These are phyloP conservation scores for Paramarasmius palmivorus DNA, from an alignment of 1,284 basidiomycete species.

Conservation along the genomic window DNA sequence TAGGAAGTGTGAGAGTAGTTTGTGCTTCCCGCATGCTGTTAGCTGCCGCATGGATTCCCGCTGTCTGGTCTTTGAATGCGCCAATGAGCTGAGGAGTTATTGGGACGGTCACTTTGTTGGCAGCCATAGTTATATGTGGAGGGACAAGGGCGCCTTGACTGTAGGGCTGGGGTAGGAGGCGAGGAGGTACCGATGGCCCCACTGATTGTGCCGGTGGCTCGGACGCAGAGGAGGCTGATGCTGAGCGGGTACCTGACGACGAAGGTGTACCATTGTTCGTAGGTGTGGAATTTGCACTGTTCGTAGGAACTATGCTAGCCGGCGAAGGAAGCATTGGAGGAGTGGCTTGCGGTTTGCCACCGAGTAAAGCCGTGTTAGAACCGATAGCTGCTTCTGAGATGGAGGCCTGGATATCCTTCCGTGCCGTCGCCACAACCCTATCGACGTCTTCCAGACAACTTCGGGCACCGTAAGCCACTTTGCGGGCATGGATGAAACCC, in stretches of 20 bases:
- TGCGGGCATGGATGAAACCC: conserved; percentile 65
- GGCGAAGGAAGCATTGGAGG: conserved; percentile 77
- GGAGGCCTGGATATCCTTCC: conserved; percentile 43
- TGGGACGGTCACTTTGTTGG: conserved; percentile 37
- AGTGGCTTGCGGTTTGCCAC: conserved; percentile 45
- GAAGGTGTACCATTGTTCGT: conserved; percentile 51
- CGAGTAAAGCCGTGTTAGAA: conserved; percentile 34
- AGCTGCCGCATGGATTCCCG: conserved; percentile 42
- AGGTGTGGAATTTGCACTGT: conserved; percentile 75
- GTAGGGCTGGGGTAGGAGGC: conserved; percentile 36
- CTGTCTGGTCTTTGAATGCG: conserved; percentile 49
- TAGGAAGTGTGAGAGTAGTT: conserved; percentile 56
- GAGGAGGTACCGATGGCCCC: conserved; percentile 32
- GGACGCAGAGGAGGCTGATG: conserved; percentile 22
- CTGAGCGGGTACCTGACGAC: conserved; percentile 22
- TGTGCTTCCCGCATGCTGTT: conserved; percentile 53
- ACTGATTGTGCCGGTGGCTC: conserved; percentile 25
- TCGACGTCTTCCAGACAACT: conserved; percentile 45
- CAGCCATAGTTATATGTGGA: conserved; percentile 36
- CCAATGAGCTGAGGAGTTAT: conserved; percentile 38
- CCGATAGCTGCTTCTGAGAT: conserved; percentile 43
- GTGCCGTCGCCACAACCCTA: conserved; percentile 35
- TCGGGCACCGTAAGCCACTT: conserved; percentile 48
- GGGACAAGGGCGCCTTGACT: conserved; percentile 32
- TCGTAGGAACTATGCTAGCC: conserved; percentile 59